These are phyloP conservation scores for Mycena kentingensis DNA, from an alignment of 768 basidiomycete species.

Conservation along the genomic window DNA sequence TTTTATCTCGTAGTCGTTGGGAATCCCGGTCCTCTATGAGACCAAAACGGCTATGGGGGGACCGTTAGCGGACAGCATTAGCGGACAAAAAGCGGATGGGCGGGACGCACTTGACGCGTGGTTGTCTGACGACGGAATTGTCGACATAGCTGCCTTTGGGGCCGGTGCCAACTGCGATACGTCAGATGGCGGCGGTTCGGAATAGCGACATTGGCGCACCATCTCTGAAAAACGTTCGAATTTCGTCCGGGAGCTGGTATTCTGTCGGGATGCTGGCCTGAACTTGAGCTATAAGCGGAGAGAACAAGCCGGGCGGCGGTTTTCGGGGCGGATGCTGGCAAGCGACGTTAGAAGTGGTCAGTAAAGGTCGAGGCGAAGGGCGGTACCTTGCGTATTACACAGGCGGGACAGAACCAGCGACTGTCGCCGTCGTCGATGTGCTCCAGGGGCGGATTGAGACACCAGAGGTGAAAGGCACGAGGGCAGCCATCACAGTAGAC, in stretches of 20 bases:
- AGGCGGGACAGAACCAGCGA: conserved; percentile 80
- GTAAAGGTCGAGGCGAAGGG: conserved; percentile 18
- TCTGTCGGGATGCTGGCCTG: conserved; percentile 73
- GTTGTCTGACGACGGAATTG: conserved; percentile 70
- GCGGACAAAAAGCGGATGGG: conserved; percentile 10
- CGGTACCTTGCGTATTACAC: conserved; percentile 65
- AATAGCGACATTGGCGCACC: conserved; percentile 50
- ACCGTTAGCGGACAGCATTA: conserved; percentile 9
- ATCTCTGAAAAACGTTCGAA: conserved; percentile 82
- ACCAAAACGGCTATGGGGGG: conserved; percentile 68
- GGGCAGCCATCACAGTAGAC: conserved; percentile 98
- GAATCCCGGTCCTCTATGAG: conserved; percentile 91
- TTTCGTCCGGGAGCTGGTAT: conserved; percentile 85
- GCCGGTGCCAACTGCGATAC: conserved; percentile 67
- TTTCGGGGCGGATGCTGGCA: conserved; percentile 67
- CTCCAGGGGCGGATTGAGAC: conserved; percentile 94
- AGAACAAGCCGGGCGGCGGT: conserved; percentile 66
- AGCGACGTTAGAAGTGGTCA: conserved; percentile 26
- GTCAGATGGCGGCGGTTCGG: conserved; percentile 10
- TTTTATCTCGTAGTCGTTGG: conserved; percentile 82
- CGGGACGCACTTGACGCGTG: conserved; percentile 76
- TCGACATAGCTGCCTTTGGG: conserved; percentile 85
- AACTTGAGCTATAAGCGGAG: conserved; percentile 70
- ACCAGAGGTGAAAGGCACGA: conserved; percentile 93
- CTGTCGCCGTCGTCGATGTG: conserved; percentile 83